phyloP scores from a whole-genome alignment of 2,329 filamentous ascomycete genomes.

The Pyrenophora teres region DNA sequence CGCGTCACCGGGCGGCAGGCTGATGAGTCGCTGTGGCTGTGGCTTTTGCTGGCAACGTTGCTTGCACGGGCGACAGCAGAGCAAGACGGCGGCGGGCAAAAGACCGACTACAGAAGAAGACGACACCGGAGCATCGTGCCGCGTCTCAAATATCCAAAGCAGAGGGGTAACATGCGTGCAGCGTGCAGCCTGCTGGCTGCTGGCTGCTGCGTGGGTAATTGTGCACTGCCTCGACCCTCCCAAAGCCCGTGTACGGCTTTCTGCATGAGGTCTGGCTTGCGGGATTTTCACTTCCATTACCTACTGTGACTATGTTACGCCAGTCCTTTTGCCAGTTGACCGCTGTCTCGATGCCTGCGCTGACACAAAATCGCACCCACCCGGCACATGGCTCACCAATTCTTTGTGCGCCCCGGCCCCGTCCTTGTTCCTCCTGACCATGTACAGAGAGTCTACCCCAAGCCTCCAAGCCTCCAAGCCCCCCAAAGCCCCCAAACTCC shows the following conservation, averaged over 20 bases:
- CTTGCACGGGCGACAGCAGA: neutral
- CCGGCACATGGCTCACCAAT: neutral
- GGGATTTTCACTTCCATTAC: slow-evolving; percentile 11
- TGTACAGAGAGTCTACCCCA: no score
- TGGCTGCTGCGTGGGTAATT: slow-evolving; percentile 8
- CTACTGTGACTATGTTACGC: slow-evolving; percentile 4
- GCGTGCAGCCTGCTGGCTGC: no score
- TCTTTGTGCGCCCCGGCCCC: neutral
- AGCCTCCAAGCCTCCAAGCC: no score
- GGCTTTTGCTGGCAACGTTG: no score
- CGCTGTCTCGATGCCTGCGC: slow-evolving; percentile 3
- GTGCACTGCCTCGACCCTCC: slow-evolving; percentile 12
- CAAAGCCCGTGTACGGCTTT: slow-evolving; percentile 11
- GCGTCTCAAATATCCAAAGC: slow-evolving; percentile 7
- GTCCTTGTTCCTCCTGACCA: no score
- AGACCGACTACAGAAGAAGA: neutral
- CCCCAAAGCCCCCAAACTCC: no score
- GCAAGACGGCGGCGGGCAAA: no score
- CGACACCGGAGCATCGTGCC: neutral
- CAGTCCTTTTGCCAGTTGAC: slow-evolving; percentile 14
- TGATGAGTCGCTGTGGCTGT: no score
- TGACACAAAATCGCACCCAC: slow-evolving; percentile 3
- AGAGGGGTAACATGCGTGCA: neutral
- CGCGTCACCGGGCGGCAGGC: no score
- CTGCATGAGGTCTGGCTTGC: slow-evolving; percentile 17